Evolutionary conservation across 345 rosid species (phyloP).

Genomic region (Iberis pinnata): DNA sequence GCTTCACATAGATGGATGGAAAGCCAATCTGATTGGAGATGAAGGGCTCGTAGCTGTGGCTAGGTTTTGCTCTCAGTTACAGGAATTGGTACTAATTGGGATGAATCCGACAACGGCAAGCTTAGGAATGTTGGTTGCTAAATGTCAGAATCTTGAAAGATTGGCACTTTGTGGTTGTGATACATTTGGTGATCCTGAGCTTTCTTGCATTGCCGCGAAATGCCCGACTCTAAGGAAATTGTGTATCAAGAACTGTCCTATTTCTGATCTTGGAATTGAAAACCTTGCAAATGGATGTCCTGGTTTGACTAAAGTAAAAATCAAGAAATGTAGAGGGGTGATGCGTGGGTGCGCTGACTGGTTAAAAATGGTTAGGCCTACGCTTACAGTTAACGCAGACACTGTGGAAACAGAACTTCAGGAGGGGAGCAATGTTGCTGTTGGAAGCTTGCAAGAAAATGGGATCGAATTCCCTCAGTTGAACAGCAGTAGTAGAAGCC

Average conservation of each 20-base stretch:
- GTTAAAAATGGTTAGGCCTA: slow-evolving; percentile 46
- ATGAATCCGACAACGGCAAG: slow-evolving; percentile 64
- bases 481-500: slow-evolving; percentile 35
- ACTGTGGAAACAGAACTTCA: slow-evolving; percentile 39
- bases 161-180: slow-evolving; percentile 74
- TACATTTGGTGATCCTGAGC: slow-evolving; percentile 66
- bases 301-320: slow-evolving; percentile 62
- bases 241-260: slow-evolving; percentile 69
- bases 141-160: slow-evolving; percentile 58
- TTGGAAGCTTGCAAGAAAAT: slow-evolving; percentile 48
- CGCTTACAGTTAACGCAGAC: slow-evolving; percentile 52
- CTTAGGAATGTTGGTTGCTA: slow-evolving; percentile 48
- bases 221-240: slow-evolving; percentile 58
- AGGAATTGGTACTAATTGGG: slow-evolving; percentile 69
- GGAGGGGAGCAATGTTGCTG: slow-evolving; percentile 44
- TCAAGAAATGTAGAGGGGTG: slow-evolving; percentile 69
- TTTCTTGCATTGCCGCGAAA: slow-evolving; percentile 62
- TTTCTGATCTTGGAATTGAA: slow-evolving; percentile 55
- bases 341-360: slow-evolving; percentile 41
- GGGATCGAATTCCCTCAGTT: slow-evolving; percentile 40
- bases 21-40: slow-evolving; percentile 62
- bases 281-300: slow-evolving; percentile 69
- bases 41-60: slow-evolving; percentile 59
- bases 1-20: slow-evolving; percentile 78
- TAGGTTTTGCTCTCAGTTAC: slow-evolving; percentile 51